Conservation (phyloP, 176 grass and related monocot species). For the Dendrocalamus sinicus region DNA sequence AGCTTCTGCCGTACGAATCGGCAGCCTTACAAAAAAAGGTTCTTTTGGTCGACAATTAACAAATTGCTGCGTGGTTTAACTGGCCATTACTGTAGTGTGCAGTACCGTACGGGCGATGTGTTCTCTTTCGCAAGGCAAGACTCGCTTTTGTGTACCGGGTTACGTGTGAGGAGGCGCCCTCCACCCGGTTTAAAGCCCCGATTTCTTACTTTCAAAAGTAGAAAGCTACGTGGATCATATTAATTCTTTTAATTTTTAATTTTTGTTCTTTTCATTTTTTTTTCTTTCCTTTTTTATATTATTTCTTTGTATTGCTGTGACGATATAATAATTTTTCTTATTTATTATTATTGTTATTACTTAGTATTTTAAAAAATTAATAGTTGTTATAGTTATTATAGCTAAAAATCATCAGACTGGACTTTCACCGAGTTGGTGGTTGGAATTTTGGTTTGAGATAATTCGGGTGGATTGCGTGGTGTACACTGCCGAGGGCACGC, state of each 20-base stretch:
- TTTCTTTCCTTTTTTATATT: no score
- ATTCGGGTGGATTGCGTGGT: neutral
- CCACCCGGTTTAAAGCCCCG: no score
- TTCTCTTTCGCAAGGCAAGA: neutral
- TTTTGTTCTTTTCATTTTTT: no score
- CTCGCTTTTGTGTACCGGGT: neutral
- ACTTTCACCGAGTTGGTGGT: neutral
- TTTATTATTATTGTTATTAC: no score
- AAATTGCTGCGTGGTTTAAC: neutral
- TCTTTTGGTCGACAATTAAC: neutral
- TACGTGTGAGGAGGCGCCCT: neutral
- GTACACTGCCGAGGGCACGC: neutral
- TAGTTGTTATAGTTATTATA: no score
- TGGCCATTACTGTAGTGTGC: neutral
- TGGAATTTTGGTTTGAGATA: neutral
- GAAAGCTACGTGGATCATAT: no score
- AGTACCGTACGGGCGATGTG: neutral
- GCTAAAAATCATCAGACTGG: no score
- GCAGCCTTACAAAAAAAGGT: neutral
- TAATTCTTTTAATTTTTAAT: no score
- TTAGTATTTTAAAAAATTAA: no score
- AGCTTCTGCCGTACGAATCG: slow-evolving; percentile 35
- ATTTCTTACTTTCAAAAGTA: no score
- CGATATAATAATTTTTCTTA: no score
- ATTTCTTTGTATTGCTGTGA: no score